phyloP scores from a whole-genome alignment of 768 basidiomycete genomes.

The Hortiboletus campestris region DNA sequence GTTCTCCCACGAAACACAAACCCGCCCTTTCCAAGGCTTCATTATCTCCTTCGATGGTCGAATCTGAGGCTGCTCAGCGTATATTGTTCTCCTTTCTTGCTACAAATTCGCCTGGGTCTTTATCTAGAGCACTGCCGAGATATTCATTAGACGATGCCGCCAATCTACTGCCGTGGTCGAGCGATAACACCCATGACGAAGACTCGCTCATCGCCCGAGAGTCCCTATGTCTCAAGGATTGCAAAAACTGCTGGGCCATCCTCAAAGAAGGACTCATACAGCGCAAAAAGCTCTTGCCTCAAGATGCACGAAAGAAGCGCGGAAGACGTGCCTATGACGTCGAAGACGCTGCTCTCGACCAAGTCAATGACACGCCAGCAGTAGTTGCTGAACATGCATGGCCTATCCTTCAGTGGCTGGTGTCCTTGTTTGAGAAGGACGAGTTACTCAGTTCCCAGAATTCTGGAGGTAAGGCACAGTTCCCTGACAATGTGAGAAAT shows the following conservation, averaged over 20 bases:
- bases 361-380: constrained; percentile 14
- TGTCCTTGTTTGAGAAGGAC: constrained; percentile 68
- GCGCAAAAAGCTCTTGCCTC: constrained; percentile 26
- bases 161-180: neutral
- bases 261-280: constrained; percentile 53
- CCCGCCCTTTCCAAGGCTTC: constrained; percentile 40
- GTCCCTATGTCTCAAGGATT: constrained; percentile 50
- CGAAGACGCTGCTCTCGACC: constrained; percentile 24
- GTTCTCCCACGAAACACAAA: constrained; percentile 51
- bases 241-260: constrained; percentile 61
- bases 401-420: constrained; percentile 68
- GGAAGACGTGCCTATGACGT: constrained; percentile 29
- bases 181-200: constrained; percentile 37
- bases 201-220: constrained; percentile 60
- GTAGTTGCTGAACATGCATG: constrained; percentile 64
- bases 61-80: constrained; percentile 50
- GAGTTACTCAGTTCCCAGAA: constrained; percentile 38
- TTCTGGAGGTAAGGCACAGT: constrained; percentile 25
- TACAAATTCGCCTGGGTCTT: constrained; percentile 54
- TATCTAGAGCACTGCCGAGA: constrained; percentile 55
- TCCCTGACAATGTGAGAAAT: constrained; percentile 5
- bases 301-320: constrained; percentile 31
- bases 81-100: constrained; percentile 53
- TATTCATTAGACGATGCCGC: constrained; percentile 33
- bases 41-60: constrained; percentile 42